These are phyloP conservation scores for Aurantiochytrium sp. DNA, from an alignment of 108 stramenopile genomes.

Conservation along the genomic window DNA sequence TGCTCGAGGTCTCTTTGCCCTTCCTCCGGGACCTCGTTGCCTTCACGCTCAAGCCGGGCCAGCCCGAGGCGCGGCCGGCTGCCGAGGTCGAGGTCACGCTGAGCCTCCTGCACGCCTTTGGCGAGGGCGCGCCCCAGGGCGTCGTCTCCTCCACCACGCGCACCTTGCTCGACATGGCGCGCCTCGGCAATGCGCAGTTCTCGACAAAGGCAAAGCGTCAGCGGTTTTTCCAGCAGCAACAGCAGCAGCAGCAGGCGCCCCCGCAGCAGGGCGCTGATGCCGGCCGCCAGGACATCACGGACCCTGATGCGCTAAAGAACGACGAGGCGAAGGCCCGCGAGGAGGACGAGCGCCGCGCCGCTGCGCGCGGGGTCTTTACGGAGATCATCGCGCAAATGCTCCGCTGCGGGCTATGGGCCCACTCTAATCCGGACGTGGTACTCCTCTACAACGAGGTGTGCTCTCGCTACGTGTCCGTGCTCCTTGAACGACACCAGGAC, in stretches of 20 bases:
- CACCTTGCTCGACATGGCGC: conserved; percentile 6
- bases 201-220: not conserved
- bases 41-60: not conserved
- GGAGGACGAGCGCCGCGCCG: conserved; percentile 5
- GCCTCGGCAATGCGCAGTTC: not conserved
- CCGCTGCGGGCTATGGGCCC: not conserved
- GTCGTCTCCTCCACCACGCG: not conserved
- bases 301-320: not conserved
- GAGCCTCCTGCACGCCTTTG: not conserved
- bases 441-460: not conserved
- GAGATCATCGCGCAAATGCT: not conserved
- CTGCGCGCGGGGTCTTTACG: not conserved
- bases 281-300: not conserved
- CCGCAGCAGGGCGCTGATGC: no score
- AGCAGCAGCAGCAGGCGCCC: not conserved
- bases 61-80: not conserved
- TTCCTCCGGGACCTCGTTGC: not conserved
- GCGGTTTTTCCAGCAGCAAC: not conserved
- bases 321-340: not conserved
- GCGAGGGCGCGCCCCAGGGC: not conserved
- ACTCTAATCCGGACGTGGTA: not conserved
- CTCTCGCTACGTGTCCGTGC: not conserved
- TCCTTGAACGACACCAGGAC: not conserved
- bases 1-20: not conserved
- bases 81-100: not conserved